Evolutionary conservation across 139 green algal species (phyloP).

Genomic region (Nannochloris sp.): DNA sequence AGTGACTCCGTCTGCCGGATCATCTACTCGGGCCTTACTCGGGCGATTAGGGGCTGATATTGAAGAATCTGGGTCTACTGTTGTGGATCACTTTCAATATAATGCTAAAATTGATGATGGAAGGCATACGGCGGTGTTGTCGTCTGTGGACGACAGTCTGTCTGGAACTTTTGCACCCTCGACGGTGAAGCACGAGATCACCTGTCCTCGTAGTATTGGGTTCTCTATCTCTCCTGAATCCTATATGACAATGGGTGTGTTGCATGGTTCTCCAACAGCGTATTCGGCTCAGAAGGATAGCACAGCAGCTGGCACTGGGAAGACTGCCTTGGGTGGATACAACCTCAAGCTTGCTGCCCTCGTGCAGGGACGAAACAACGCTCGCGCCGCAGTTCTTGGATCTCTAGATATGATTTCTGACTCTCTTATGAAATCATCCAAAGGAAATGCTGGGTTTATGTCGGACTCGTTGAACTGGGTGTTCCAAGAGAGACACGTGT

Average conservation of each 20-base stretch:
- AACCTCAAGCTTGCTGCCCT: conserved; percentile 27
- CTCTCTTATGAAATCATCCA: conserved; percentile 25
- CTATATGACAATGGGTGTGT: conserved; percentile 33
- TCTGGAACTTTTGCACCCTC: too few relatives aligned
- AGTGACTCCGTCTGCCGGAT: conserved; percentile 37
- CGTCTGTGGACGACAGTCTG: background rate
- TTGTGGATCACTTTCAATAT: conserved; percentile 30
- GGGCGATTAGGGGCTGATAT: conserved; percentile 68
- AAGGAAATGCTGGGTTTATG: conserved; percentile 60
- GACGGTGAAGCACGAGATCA: background rate
- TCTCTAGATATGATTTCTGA: conserved; percentile 77
- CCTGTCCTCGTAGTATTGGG: conserved; percentile 44
- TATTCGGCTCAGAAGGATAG: conserved; percentile 3
- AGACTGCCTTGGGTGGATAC: conserved; percentile 15
- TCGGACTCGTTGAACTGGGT: conserved; percentile 61
- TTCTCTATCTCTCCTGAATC: conserved; percentile 42
- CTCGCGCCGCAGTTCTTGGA: conserved; percentile 64
- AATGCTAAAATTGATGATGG: conserved; percentile 7
- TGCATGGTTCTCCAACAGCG: background rate
- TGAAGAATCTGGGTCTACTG: conserved; percentile 40
- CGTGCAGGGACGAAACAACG: conserved; percentile 77
- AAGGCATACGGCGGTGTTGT: conserved; percentile 14
- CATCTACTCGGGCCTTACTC: conserved; percentile 41
- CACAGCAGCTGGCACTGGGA: conserved; percentile 4
- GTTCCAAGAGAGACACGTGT: conserved; percentile 61